phyloP scores from a whole-genome alignment of 2,329 filamentous ascomycete species.

The Phoma sp. region DNA sequence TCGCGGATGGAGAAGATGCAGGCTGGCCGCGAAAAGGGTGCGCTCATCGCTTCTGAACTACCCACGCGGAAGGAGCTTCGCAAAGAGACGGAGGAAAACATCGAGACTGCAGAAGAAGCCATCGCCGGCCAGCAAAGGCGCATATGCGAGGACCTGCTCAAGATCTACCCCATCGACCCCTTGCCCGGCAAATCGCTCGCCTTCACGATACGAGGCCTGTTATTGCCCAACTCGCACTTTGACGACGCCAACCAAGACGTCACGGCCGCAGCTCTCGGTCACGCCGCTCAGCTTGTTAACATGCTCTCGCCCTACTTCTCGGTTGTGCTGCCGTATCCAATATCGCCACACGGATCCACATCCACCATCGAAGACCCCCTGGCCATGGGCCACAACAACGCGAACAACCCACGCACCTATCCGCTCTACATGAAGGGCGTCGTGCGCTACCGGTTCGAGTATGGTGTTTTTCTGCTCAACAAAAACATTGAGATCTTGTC shows the following conservation, averaged over 20 bases:
- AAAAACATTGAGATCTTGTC: conserved; percentile 82
- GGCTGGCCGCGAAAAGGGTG: conserved; percentile 66
- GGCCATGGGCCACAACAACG: conserved; percentile 50
- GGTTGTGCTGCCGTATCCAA: conserved; percentile 79
- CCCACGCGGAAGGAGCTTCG: conserved; percentile 54
- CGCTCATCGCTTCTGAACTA: conserved; percentile 66
- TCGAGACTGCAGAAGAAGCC: conserved; percentile 65
- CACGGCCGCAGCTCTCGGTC: conserved; percentile 81
- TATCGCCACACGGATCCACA: conserved; percentile 74
- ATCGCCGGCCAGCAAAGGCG: conserved; percentile 87
- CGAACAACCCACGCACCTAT: conserved; percentile 58
- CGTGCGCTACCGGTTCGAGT: conserved; percentile 90
- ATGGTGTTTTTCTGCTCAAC: conserved; percentile 94
- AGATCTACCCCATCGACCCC: conserved; percentile 82
- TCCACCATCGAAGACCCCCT: conserved; percentile 80
- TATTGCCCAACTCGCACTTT: conserved; percentile 80
- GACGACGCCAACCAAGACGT: conserved; percentile 74
- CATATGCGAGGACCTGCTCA: conserved; percentile 81
- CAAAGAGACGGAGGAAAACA: conserved; percentile 61
- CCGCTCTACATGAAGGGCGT: conserved; percentile 76
- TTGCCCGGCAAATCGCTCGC: conserved; percentile 68
- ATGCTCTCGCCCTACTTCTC: conserved; percentile 82
- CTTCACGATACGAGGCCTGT: conserved; percentile 81
- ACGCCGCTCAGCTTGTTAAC: conserved; percentile 76
- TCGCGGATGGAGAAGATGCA: conserved; percentile 72